Evolutionary conservation across 2,329 filamentous ascomycete species (phyloP), one percentile per base, ranked within the genome.

Genomic region (Aspergillus sp.): DNA sequence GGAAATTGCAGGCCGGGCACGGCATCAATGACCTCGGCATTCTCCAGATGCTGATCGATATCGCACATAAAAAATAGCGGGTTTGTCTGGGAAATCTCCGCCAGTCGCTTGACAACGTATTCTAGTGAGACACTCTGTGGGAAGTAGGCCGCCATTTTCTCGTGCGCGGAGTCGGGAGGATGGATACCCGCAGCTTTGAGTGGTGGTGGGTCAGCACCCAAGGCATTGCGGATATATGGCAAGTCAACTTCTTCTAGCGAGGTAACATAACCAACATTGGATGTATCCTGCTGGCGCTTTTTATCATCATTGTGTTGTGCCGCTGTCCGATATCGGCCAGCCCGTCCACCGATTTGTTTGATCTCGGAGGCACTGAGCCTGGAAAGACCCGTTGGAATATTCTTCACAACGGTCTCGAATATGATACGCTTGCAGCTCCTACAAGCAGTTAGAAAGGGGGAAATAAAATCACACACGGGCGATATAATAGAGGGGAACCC

Each of bases 311-410:
- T 58, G 27, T 82, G 80, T 68, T 89, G 82, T 27, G 82, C 79
- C 2, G 90, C 90, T 27, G 89, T 88, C 56, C 88, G 87, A 74
- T 88, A 99, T 46, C 95, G 88, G 27, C 95, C 95, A 12, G 95
- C 95, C 64, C 95, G 87, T 17, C 95, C 95, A 50, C 87, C 95
- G 68, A 99, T 99, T 71, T 99, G 95, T 74, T 96, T 97, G 67
- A 97, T 82, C 64, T 97, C 90, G 0, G 92, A 88, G 3, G 89
- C 80, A 0, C 82, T 78, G 22, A 99, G 80, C 4, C 80, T 75
- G 15, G 85, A 79, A 30, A 82, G 80, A 5, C 78, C 75, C 1
- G 64, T 69, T 1, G 89, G 89, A 61, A 92, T 83, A 63, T 83
- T 88, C 72, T 97, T 99, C 59, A 81, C 77, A 2, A 87, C 82